Evolutionary conservation across 176 grass and related monocot genomes (phyloP), one percentile per base, ranked within the genome.

Genomic region (Dactylis glomerata): DNA sequence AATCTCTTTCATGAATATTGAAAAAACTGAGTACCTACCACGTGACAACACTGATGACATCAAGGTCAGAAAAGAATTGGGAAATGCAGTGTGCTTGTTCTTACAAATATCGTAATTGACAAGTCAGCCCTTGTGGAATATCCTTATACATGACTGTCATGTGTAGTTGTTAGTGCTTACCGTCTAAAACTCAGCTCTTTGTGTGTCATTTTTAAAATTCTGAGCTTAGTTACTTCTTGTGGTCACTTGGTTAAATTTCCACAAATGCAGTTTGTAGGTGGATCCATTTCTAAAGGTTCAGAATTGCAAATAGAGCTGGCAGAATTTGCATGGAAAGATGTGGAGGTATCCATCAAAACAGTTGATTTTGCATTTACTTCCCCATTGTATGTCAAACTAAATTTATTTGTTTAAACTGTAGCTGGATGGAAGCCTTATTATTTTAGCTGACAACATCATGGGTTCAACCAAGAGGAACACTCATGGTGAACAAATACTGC

Each of bases 261-360:
- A 77, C 32, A 28, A 33, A 74, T 79, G 68, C 86, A 98, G 96
- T 95, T 98, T 23, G 8, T 76, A 64, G 93, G 93, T 81, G 96
- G 96, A 9, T 93, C 86, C 12, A 42, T 98, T 80, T 85, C 80
- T 86, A 51, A 92, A 80, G 96, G 93, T 77, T 98, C 96, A 78
- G 96, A 98, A 68, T 88, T 98, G 75, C 96, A 98, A 91, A 72
- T 98, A 85, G 96, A 98, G 86, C 73, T 98, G 10, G 87, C 96
- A 19, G 96, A 98, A 79, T 91, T 98, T 96, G 75, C 91, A 46
- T 98, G 96, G 93, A 81, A 91, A 87, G 88, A 96, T 82, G 96
- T 98, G 32, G 73, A 98, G 96, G 96, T 98, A 96, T 69, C 40
- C 37, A 70, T 85, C 0, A 69, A 63, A 78, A 73, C 20, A 17